Percentiles rank a stretch among this genome's conserved stretches.
phyloP scores from a whole-genome alignment of 768 basidiomycete species.

The Tulasnella sp. region DNA sequence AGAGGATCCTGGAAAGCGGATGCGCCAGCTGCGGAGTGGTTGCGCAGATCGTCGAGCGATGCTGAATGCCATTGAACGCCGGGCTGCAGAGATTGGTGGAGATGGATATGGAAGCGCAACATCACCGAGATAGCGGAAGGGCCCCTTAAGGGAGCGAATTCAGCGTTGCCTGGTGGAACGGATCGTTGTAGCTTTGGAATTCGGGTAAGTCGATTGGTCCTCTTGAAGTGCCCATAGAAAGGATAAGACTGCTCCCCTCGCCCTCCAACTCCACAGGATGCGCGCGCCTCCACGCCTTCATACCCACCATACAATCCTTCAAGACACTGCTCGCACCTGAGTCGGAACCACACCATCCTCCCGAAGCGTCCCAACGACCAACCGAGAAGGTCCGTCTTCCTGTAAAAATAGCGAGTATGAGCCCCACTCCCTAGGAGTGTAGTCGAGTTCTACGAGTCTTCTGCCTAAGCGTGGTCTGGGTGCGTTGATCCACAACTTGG shows the following conservation, averaged over 20 bases:
- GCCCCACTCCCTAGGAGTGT: background rate
- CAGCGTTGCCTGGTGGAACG: background rate
- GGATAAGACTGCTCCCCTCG: background rate
- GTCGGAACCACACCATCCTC: background rate
- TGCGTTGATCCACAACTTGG: background rate
- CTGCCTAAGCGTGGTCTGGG: background rate
- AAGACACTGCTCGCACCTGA: conserved; percentile 9
- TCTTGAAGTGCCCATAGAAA: background rate
- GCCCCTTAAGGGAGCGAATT: background rate
- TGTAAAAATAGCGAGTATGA: conserved; percentile 6
- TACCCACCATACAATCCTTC: conserved; percentile 1
- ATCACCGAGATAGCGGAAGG: background rate
- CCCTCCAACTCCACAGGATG: conserved; percentile 3
- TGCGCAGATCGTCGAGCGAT: background rate
- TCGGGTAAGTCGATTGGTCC: background rate
- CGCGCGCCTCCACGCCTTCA: background rate
- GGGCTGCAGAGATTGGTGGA: background rate
- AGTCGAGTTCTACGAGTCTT: conserved; percentile 1
- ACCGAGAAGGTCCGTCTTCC: background rate
- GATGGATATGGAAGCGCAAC: background rate
- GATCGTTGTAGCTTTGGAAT: background rate
- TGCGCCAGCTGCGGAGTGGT: background rate
- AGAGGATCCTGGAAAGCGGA: background rate
- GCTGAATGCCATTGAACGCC: background rate
- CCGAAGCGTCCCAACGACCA: background rate